These are phyloP conservation scores for Solanum gandarillasii DNA, from an alignment of 257 asterid species.

Conservation along the genomic window DNA sequence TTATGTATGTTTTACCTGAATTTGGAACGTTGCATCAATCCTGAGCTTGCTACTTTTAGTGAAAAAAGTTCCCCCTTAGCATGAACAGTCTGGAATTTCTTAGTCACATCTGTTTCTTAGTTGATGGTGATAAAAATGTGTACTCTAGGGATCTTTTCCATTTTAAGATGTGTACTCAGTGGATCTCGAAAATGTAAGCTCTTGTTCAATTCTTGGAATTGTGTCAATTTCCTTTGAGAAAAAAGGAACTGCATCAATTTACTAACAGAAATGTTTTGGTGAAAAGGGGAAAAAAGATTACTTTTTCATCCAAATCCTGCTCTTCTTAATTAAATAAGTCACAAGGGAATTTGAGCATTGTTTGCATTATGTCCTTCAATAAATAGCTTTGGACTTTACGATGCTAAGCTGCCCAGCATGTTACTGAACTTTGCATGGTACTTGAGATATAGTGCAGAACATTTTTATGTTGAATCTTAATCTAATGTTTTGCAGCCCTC, in stretches of 20 bases:
- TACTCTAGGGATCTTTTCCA: neutral
- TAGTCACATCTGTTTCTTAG: neutral
- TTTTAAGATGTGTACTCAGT: neutral
- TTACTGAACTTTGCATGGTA: neutral
- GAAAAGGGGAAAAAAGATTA: neutral
- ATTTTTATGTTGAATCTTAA: neutral
- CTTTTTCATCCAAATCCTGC: neutral
- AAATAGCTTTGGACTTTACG: neutral
- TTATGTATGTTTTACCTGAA: neutral
- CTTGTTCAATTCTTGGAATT: neutral
- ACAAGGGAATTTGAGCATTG: neutral
- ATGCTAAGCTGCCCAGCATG: neutral
- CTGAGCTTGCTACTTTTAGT: neutral
- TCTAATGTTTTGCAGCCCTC: slow-evolving; percentile 57
- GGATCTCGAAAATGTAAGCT: neutral
- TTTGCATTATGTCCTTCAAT: neutral
- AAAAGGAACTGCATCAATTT: neutral
- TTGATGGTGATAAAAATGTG: neutral
- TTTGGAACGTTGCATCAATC: neutral
- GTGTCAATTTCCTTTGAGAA: neutral
- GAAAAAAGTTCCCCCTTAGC: neutral
- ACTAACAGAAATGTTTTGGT: neutral
- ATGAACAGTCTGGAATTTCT: neutral
- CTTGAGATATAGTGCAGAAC: neutral
- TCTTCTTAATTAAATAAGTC: neutral